Percentiles rank a stretch among this genome's conserved stretches.
Conservation (phyloP, 345 rosid genomes). For the Turnera subulata region DNA sequence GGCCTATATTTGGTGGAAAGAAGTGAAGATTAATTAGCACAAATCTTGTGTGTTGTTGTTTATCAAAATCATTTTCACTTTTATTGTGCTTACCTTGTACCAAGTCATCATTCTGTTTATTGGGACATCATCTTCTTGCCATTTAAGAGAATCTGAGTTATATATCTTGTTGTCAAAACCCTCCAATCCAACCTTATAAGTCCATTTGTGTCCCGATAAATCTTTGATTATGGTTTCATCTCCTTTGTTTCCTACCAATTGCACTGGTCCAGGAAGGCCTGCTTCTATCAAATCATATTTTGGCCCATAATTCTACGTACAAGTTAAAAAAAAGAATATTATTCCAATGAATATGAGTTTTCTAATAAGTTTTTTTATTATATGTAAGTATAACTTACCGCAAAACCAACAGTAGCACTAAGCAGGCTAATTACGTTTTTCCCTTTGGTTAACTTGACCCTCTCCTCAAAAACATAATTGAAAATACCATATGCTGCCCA, state of each 20-base stretch:
- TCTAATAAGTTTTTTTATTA: not conserved
- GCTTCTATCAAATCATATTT: not conserved
- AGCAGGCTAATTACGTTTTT: conserved; percentile 15
- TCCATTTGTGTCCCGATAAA: conserved; percentile 14
- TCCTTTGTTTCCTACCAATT: conserved; percentile 10
- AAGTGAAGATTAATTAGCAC: not conserved
- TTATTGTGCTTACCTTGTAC: conserved; percentile 22
- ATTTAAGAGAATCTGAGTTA: not conserved
- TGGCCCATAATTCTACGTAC: conserved; percentile 15
- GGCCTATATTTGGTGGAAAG: not conserved
- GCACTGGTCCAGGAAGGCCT: conserved; percentile 16
- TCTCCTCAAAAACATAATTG: conserved; percentile 1
- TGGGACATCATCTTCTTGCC: not conserved
- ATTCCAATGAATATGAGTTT: not conserved
- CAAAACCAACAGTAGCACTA: conserved; percentile 18
- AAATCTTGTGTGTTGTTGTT: too few species aligned
- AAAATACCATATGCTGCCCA: conserved; percentile 10
- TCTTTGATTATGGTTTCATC: conserved; percentile 17
- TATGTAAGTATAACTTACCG: not conserved
- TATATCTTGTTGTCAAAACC: not conserved
- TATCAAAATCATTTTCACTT: not conserved
- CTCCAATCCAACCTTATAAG: conserved; percentile 12
- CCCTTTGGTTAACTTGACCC: conserved; percentile 6
- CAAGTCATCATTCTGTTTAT: conserved; percentile 11
- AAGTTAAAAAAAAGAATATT: not conserved